These are phyloP conservation scores for Dillenia suffruticosa DNA, from an alignment of 164 flowering plant species.

Conservation along the genomic window DNA sequence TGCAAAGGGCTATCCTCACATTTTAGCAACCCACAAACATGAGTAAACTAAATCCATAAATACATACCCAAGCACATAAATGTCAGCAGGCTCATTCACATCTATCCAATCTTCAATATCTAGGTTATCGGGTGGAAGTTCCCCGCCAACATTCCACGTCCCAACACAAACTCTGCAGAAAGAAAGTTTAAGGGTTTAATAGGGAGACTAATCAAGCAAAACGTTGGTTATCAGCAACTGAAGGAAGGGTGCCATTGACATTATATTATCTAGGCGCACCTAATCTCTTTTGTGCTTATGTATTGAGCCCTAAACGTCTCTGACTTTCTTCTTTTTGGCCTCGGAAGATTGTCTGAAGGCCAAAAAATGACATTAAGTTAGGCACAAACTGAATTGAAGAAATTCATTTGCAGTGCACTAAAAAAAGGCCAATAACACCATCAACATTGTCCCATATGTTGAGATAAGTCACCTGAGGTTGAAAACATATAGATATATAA, in stretches of 20 bases:
- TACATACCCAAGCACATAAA: slow-evolving; percentile 92
- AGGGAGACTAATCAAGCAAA: background rate
- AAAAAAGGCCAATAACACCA: too few relatives aligned
- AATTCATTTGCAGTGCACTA: background rate
- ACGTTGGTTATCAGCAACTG: background rate
- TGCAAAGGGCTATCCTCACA: too few relatives aligned
- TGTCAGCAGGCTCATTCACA: slow-evolving; percentile 69
- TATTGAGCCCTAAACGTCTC: slow-evolving; percentile 90
- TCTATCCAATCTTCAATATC: slow-evolving; percentile 84
- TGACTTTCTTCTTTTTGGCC: slow-evolving; percentile 68
- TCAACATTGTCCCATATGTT: too few relatives aligned
- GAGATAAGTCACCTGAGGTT: too few relatives aligned
- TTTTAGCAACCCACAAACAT: too few relatives aligned
- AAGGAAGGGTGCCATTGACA: too few relatives aligned
- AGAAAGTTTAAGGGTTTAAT: background rate
- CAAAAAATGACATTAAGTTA: slow-evolving; percentile 3
- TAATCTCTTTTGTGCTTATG: slow-evolving; percentile 74
- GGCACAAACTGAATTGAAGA: slow-evolving; percentile 1
- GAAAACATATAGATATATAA: too few relatives aligned
- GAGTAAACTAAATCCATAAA: background rate
- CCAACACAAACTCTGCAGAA: slow-evolving; percentile 65
- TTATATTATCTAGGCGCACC: slow-evolving; percentile 19
- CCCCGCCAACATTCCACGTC: slow-evolving; percentile 97
- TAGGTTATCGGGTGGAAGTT: slow-evolving; percentile 72
- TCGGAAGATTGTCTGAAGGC: slow-evolving; percentile 41